These are phyloP conservation scores for Cyclocybe cylindracea DNA, from an alignment of 768 basidiomycete species.

Conservation along the genomic window DNA sequence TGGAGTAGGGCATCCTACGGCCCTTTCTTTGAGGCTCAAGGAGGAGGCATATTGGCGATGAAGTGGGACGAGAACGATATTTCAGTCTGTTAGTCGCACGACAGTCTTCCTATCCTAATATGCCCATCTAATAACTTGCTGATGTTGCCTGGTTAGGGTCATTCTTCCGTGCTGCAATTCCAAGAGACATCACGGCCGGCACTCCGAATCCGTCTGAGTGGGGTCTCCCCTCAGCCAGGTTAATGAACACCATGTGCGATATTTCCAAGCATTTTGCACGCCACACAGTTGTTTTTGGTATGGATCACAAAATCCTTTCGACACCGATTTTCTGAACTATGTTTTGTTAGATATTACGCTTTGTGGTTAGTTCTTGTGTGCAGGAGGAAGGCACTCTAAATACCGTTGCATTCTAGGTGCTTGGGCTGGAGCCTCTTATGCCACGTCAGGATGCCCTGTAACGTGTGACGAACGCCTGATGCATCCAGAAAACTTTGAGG, in stretches of 20 bases:
- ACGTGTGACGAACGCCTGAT: constrained; percentile 62
- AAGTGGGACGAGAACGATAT: constrained; percentile 84
- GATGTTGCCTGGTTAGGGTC: constrained; percentile 64
- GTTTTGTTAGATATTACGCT: constrained; percentile 77
- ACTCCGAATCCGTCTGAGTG: constrained; percentile 68
- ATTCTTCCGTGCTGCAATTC: constrained; percentile 80
- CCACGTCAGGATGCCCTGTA: constrained; percentile 69
- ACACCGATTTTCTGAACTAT: not conserved
- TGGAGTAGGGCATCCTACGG: constrained; percentile 86
- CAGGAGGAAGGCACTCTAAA: not conserved
- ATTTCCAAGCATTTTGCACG: constrained; percentile 61
- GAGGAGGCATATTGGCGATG: constrained; percentile 88
- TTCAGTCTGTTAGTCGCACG: constrained; percentile 61
- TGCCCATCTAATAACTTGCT: constrained; percentile 3
- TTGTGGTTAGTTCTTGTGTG: constrained; percentile 52
- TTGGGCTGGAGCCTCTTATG: constrained; percentile 84
- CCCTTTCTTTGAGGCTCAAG: constrained; percentile 73
- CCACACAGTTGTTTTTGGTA: constrained; percentile 77
- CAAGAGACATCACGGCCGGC: constrained; percentile 61
- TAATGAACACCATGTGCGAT: constrained; percentile 59
- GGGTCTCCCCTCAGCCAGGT: constrained; percentile 68
- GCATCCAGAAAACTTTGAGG: constrained; percentile 73
- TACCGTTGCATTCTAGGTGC: constrained; percentile 49
- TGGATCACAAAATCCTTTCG: constrained; percentile 30
- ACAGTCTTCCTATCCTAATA: not conserved